These are phyloP conservation scores for Jacaranda copaia DNA, from an alignment of 257 asterid genomes.

Conservation along the genomic window DNA sequence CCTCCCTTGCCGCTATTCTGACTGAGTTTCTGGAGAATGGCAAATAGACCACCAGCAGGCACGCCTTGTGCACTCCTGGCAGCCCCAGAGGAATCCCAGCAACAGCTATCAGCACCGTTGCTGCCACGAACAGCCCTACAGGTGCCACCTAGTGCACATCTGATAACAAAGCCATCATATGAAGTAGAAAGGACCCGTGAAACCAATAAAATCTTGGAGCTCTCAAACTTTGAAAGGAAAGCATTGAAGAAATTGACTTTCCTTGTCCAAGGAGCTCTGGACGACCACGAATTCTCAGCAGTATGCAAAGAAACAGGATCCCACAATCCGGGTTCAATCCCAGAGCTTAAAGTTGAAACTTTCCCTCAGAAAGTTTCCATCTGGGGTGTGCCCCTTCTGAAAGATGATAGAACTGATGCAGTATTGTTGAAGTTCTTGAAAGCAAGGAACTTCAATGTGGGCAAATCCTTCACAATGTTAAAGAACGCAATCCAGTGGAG, in stretches of 20 bases:
- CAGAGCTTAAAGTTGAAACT: background rate
- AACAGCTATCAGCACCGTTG: background rate
- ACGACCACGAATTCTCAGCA: background rate
- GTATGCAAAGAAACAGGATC: background rate
- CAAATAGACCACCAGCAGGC: background rate
- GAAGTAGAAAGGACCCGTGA: background rate
- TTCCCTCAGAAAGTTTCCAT: background rate
- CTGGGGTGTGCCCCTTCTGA: conserved; percentile 27
- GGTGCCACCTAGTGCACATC: background rate
- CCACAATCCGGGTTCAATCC: background rate
- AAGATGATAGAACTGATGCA: conserved; percentile 25
- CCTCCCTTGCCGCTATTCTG: background rate
- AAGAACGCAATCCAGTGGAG: conserved; percentile 26
- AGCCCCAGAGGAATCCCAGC: background rate
- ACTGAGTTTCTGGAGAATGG: background rate
- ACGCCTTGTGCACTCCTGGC: background rate
- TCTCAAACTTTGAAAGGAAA: background rate
- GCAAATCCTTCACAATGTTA: conserved; percentile 23
- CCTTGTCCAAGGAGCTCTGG: conserved; percentile 23
- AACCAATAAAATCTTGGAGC: background rate
- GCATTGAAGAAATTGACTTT: conserved; percentile 2
- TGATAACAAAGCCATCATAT: background rate
- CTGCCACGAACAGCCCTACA: background rate
- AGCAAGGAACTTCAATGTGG: conserved; percentile 31
- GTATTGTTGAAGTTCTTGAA: conserved; percentile 19